phyloP scores from a whole-genome alignment of 2,329 filamentous ascomycete genomes.

The Fusarium solani-melongenae region DNA sequence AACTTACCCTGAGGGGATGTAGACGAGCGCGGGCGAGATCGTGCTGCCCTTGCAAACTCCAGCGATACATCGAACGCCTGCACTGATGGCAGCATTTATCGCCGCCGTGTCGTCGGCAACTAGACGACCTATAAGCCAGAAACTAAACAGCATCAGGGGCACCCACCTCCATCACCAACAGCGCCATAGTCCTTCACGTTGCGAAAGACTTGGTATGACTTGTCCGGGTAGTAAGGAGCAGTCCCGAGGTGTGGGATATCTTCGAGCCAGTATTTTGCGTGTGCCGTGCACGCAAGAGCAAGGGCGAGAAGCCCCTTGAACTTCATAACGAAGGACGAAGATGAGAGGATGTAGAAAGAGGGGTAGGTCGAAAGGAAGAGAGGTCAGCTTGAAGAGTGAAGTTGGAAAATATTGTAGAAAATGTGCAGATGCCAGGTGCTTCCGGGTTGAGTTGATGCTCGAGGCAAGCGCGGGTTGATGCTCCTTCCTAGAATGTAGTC shows the following conservation, averaged over 20 bases:
- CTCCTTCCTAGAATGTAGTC: neutral
- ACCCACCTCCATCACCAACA: constrained; percentile 44
- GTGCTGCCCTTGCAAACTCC: constrained; percentile 46
- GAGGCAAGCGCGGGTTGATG: constrained; percentile 7
- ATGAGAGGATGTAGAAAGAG: neutral
- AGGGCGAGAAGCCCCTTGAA: constrained; percentile 17
- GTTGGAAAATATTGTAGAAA: neutral
- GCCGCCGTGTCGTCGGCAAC: constrained; percentile 43
- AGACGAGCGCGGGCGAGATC: constrained; percentile 51
- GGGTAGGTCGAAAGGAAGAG: neutral
- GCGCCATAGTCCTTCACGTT: constrained; percentile 47
- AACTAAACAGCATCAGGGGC: neutral
- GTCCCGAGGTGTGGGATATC: constrained; percentile 42
- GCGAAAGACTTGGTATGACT: constrained; percentile 44
- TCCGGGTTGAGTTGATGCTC: neutral
- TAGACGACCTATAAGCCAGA: constrained; percentile 4
- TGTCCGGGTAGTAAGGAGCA: constrained; percentile 45
- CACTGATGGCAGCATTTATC: constrained; percentile 45
- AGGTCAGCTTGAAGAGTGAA: neutral
- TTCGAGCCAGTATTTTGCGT: constrained; percentile 44
- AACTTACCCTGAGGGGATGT: constrained; percentile 51
- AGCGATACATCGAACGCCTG: constrained; percentile 36
- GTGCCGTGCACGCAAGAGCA: constrained; percentile 11
- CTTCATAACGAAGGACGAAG: constrained; percentile 25
- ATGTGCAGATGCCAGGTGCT: neutral